A percentile compares a stretch with the other conserved stretches of the same genome.
Conservation (phyloP, 805 yeast species). For the Nakazawaea molendinolei region DNA sequence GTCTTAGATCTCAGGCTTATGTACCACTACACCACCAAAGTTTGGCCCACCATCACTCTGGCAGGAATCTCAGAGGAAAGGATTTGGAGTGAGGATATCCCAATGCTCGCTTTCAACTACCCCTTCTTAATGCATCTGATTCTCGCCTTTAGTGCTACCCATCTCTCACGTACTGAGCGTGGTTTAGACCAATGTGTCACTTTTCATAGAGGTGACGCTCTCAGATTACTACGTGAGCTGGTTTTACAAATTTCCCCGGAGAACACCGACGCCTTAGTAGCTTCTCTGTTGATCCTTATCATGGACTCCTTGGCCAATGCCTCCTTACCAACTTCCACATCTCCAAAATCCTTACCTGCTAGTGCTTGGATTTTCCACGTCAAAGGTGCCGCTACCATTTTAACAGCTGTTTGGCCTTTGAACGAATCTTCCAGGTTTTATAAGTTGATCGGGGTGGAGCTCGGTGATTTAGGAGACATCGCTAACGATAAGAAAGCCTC, state of each 20-base stretch:
- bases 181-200: constrained; percentile 80
- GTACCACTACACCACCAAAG: constrained; percentile 82
- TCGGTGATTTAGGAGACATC: constrained; percentile 82
- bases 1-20: constrained; percentile 74
- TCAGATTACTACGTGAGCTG: constrained; percentile 74
- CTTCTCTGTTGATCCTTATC: constrained; percentile 80
- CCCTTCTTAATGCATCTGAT: constrained; percentile 92
- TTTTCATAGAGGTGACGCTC: constrained; percentile 81
- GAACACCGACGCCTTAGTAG: constrained; percentile 89
- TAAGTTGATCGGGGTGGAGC: constrained; percentile 74
- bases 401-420: constrained; percentile 94
- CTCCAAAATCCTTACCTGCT: constrained; percentile 70
- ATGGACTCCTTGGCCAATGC: constrained; percentile 96
- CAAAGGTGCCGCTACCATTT: constrained; percentile 92
- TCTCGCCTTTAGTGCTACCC: constrained; percentile 89
- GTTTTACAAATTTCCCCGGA: constrained; percentile 77
- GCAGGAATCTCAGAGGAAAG: constrained; percentile 85
- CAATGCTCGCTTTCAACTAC: constrained; percentile 77
- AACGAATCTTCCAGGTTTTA: constrained; percentile 61
- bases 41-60: constrained; percentile 80
- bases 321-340: constrained; percentile 43
- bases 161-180: constrained; percentile 67
- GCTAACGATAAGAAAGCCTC: constrained; percentile 28
- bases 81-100: constrained; percentile 86
- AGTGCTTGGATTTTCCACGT: constrained; percentile 97